These are phyloP conservation scores for Eucalyptus pauciflora DNA, from an alignment of 345 rosid genomes.

Conservation along the genomic window DNA sequence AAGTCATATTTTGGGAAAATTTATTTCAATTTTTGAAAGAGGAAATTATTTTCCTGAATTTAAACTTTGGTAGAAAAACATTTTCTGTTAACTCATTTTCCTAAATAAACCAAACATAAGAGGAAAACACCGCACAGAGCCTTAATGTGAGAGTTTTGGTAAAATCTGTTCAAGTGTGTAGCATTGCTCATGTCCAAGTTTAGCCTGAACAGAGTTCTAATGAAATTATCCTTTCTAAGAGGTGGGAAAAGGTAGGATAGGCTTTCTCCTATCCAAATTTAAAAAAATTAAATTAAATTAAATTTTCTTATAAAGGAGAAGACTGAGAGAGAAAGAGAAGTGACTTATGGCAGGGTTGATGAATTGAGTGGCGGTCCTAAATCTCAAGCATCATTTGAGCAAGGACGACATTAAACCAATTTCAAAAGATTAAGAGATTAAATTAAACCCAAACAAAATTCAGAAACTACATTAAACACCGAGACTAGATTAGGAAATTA, in stretches of 20 bases:
- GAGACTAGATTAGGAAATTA: not conserved
- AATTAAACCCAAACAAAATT: not conserved
- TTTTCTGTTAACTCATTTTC: too few relatives aligned
- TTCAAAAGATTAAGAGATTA: not conserved
- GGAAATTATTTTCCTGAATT: too few relatives aligned
- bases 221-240: not conserved
- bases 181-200: not conserved
- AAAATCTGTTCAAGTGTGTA: not conserved
- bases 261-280: not conserved
- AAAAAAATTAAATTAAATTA: not conserved
- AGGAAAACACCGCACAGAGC: not conserved
- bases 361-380: not conserved
- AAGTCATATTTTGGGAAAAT: too few relatives aligned
- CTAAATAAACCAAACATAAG: not conserved
- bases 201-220: accelerated
- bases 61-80: not conserved
- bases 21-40: too few relatives aligned
- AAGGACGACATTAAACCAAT: not conserved
- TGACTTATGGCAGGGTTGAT: not conserved
- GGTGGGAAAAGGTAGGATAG: not conserved
- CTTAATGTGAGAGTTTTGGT: not conserved
- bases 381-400: not conserved
- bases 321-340: not conserved
- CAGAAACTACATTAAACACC: not conserved
- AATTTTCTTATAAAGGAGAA: not conserved